Evolutionary conservation across 2,329 filamentous ascomycete genomes (phyloP), one percentile per base, ranked within the genome.

Genomic region (Stemphylium beticola): DNA sequence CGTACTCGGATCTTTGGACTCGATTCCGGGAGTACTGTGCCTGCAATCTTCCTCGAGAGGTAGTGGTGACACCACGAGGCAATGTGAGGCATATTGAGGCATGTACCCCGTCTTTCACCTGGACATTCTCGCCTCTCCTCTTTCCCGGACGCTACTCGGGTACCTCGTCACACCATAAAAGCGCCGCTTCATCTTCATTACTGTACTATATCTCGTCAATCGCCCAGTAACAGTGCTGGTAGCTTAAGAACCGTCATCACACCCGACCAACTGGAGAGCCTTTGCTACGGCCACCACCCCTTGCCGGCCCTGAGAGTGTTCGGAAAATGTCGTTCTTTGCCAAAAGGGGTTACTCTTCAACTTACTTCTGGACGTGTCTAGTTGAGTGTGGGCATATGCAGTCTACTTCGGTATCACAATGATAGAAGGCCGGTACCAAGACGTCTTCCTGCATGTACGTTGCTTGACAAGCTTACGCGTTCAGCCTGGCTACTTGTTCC

Each of bases 381-480:
- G 38, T 45, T 37, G 22, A 32, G 29, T 46, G 31, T 42, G 44
- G 52, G 17, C 31, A 36, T 47, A 53, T 56, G 54, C 53, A 58
- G 33, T 43, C 31, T 43, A 36, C 41, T 45, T 54, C 49, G 44
- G 55, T 61, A 52, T 53, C 45, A 60, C 58, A 57, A 49, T 57
- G 45, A 57, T 32, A 50, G 45, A 49, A 34, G 18, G 39, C 46
- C 37, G 34, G 49, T 56, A 62, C 57, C 57, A 62, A 65, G 53
- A 49, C 31, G 32, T 58, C 52, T 39, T 53, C 33, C 59, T 65
- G 68, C 65, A 71, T 49, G 40, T 49, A 55, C 55, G 34, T 62
- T 65, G 51, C 53, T 57, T 63, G 34, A 58, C 37, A 53, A 51
- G 71, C 67, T 72, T 62, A 72, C 68, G 66, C 68, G 68, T 65